Base-by-base conservation (phyloP, 352 stramenopile species). In the Globisporangium nunn region DNA sequence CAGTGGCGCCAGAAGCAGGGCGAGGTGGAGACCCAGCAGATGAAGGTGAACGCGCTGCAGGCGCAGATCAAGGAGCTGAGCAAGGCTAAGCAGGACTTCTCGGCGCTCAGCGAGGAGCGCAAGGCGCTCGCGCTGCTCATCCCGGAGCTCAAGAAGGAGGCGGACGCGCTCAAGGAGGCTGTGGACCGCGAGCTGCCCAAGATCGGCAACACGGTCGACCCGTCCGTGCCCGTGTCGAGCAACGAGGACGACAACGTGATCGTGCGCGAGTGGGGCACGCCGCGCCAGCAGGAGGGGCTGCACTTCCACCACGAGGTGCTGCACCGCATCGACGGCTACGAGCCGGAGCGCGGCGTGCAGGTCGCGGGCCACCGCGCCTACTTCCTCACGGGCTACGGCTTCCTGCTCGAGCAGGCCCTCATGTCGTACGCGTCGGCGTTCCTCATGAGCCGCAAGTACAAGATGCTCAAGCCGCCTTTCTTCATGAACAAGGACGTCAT, bases 401-500 rank as follows among this genome's bases (percentile, higher is more conserved):
- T 99, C 41, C 68, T 99, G 52, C 82, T 99, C 43, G 99, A 99
- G 75, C 97, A 99, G 77, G 97, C 97, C 44, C 82, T 99, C 40
- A 99, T 99, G 78, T 97, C 98, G 66, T 99, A 99, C 79, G 88
- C 91, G 37, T 96, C 98, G 75, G 70, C 96, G 53, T 99, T 99
- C 74, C 81, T 99, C 54, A 84, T 92, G 62, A 87, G 89, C 63
- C 80, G 86, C 30, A 85, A 96, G 53, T 99, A 99, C 80, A 98
- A 98, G 64, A 93, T 99, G 59, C 70, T 99, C 31, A 98, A 99
- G 85, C 97, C 97, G 30, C 97, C 97, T 49, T 99, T 97, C 78
- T 98, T 99, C 65, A 99, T 99, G 96, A 99, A 99, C 74, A 99
- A 99, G 87, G 96, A 99, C 18, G 71, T 92, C 33, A 99, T 99